Evolutionary conservation across 2,329 filamentous ascomycete species (phyloP).

Genomic region (Chaetomium olivaceum): DNA sequence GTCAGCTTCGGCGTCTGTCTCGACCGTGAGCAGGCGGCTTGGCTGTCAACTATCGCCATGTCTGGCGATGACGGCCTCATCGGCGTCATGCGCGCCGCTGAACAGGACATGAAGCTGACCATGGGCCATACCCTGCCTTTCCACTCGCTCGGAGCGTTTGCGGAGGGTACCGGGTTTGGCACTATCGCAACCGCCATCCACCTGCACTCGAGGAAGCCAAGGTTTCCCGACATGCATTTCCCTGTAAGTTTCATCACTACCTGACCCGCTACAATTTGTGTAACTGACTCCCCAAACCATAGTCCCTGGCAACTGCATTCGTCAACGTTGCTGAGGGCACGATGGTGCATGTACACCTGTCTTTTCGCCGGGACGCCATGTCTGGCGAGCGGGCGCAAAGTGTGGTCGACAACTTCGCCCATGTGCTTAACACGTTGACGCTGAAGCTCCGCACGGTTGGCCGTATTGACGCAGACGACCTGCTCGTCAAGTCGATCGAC

Average conservation of each 20-base stretch:
- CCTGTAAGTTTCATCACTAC: conserved; percentile 8
- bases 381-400: conserved; percentile 10
- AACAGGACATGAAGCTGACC: conserved; percentile 21
- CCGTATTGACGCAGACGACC: conserved; percentile 13
- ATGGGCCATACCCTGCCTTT: conserved; percentile 16
- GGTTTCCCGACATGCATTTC: conserved; percentile 18
- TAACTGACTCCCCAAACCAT: neutral
- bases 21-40: conserved; percentile 18
- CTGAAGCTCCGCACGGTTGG: conserved; percentile 9
- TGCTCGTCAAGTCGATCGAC: conserved; percentile 21
- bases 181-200: conserved; percentile 12
- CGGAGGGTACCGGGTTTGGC: conserved; percentile 9
- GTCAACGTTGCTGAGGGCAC: conserved; percentile 18
- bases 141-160: conserved; percentile 17
- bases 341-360: conserved; percentile 17
- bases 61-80: conserved; percentile 15
- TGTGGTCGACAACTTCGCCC: conserved; percentile 17
- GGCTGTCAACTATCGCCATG: conserved; percentile 17
- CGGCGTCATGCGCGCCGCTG: conserved; percentile 17
- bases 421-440: conserved; percentile 14
- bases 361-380: conserved; percentile 15
- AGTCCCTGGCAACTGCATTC: conserved; percentile 16
- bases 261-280: neutral
- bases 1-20: conserved; percentile 20
- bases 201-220: conserved; percentile 14